Conservation (phyloP, 441 rosid species). For the Mallotus japonicus region DNA sequence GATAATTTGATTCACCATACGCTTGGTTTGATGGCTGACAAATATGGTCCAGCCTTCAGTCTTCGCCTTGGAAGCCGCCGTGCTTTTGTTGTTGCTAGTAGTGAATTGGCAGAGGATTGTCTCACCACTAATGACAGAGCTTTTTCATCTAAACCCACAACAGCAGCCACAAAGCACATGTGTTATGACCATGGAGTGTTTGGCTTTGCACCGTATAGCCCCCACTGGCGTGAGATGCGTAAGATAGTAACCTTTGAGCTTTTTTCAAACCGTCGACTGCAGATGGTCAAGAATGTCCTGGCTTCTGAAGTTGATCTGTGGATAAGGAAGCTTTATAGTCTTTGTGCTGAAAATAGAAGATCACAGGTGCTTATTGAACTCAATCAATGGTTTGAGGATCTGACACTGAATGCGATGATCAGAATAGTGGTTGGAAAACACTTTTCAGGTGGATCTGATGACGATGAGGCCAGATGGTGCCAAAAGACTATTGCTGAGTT, state of each 20-base stretch:
- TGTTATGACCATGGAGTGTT: slow-evolving; percentile 28
- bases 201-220: slow-evolving; percentile 24
- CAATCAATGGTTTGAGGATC: slow-evolving; percentile 26
- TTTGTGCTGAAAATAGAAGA: slow-evolving; percentile 18
- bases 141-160: slow-evolving; percentile 14
- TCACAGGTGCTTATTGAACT: slow-evolving; percentile 12
- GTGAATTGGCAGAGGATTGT: slow-evolving; percentile 56
- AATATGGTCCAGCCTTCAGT: slow-evolving; percentile 49
- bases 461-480: slow-evolving; percentile 10
- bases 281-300: slow-evolving; percentile 12
- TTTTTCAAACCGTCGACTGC: slow-evolving; percentile 22
- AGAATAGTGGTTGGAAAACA: slow-evolving; percentile 25
- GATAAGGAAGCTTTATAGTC: slow-evolving; percentile 10
- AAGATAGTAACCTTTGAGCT: slow-evolving; percentile 21
- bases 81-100: slow-evolving; percentile 53
- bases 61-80: slow-evolving; percentile 7
- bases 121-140: slow-evolving; percentile 30
- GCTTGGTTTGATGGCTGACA: slow-evolving; percentile 52
- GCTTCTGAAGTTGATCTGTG: slow-evolving; percentile 17
- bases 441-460: slow-evolving; percentile 5
- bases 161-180: slow-evolving; percentile 17
- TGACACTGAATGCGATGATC: slow-evolving; percentile 21
- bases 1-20: slow-evolving; percentile 45
- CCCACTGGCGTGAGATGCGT: slow-evolving; percentile 32
- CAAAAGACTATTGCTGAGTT: slow-evolving; percentile 6